Evolutionary conservation across 306 rosid species (phyloP), one percentile per base, ranked within the genome.

Genomic region (Styphnolobium japonicum): DNA sequence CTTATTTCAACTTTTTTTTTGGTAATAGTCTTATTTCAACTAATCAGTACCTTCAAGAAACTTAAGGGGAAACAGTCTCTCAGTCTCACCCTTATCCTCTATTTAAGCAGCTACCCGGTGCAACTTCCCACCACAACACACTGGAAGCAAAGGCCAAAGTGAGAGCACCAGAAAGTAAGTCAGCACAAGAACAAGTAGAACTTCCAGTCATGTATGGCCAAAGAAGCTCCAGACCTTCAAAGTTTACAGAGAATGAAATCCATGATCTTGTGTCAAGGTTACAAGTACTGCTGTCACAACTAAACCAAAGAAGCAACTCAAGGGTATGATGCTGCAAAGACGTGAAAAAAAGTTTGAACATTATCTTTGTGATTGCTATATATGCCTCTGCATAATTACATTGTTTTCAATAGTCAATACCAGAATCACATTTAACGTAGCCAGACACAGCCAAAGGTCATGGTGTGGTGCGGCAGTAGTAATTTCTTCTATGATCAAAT

Each of bases 261-360:
- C 74, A 70, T 55, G 86, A 85, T 19, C 84, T 85, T 75, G 80
- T 82, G 5, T 74, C 82, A 63, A 85, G 84, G 80, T 85, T 85
- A 34, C 84, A 82, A 75, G 27, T 77, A 45, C 53, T 79, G 0
- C 81, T 85, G 27, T 86, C 84, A 2, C 84, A 79, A 8, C 53
- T 82, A 3, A 85, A 79, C 82, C 79, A 53, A 73, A 77, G 71
- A 67, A 63, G 19, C 84, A 81, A 70, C 73, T 79, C 86, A 74
- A 85, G 68, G 86, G 88, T 85, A 78, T 61, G 73, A 25, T 6
- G 8, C n/a, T 14, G 8, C 49, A 31, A 36, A 4, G 12, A 52
- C 9, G 18, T 39, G 8, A 71, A 9, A 8, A 18, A n/a, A n/a
- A n/a, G n/a, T 21, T 51, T 18, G 46, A 36, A 66, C 75, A 65